A percentile compares a stretch with the other conserved stretches of the same genome.
These are phyloP conservation scores for Hymenochaete sp. DNA, from an alignment of 1,284 basidiomycete species.

Conservation along the genomic window DNA sequence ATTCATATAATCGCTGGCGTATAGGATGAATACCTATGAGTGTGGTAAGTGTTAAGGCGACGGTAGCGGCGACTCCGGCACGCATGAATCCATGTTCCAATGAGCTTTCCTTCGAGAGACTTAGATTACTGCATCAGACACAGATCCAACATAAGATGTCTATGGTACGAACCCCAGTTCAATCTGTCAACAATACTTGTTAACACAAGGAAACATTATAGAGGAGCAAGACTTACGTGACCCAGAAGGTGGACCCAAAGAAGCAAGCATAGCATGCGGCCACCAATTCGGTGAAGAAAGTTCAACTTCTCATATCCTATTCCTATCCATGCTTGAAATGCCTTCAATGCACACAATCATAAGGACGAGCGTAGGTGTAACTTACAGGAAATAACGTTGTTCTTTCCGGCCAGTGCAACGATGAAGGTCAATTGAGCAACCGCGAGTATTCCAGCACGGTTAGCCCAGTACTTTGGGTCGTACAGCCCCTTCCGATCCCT, in stretches of 20 bases:
- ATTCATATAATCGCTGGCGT: slow-evolving; percentile 35
- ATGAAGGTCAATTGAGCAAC: slow-evolving; percentile 37
- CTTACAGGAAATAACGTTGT: slow-evolving; percentile 38
- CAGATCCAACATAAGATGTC: too few species aligned
- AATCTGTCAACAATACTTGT: slow-evolving; percentile 19
- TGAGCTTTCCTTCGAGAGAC: slow-evolving; percentile 4
- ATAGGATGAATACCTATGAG: slow-evolving; percentile 33
- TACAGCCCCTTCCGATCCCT: neutral
- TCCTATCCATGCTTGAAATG: slow-evolving; percentile 32
- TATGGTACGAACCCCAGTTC: slow-evolving; percentile 9
- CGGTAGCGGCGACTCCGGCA: slow-evolving; percentile 30
- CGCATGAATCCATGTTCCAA: slow-evolving; percentile 23
- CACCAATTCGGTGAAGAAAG: slow-evolving; percentile 30
- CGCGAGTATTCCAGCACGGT: slow-evolving; percentile 33
- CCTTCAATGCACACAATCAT: neutral
- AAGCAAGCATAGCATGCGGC: slow-evolving; percentile 27
- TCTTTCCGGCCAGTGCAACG: slow-evolving; percentile 38
- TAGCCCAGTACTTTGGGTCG: slow-evolving; percentile 15
- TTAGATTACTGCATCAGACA: too few species aligned
- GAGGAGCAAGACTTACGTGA: slow-evolving; percentile 20
- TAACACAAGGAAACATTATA: slow-evolving; percentile 9
- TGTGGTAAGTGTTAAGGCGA: slow-evolving; percentile 32
- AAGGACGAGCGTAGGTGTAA: neutral
- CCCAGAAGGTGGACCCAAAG: slow-evolving; percentile 29
- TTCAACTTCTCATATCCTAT: slow-evolving; percentile 38